These are phyloP conservation scores for Globisporangium echinulatum DNA, from an alignment of 352 stramenopile species.

Conservation along the genomic window DNA sequence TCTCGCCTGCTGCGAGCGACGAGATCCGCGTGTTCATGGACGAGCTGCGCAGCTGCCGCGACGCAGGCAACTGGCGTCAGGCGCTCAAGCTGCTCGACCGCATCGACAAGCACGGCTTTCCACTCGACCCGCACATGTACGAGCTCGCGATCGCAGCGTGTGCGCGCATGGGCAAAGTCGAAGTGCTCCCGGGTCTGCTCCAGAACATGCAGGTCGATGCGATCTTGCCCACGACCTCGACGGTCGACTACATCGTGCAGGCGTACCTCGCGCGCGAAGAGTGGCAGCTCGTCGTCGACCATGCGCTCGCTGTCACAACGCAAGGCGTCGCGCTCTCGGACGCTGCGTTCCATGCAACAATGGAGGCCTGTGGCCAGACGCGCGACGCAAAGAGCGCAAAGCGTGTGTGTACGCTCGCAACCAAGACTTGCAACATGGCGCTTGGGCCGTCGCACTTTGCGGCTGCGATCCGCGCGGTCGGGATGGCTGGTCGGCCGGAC, in stretches of 20 bases:
- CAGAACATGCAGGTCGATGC: conserved; percentile 76
- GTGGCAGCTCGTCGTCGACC: conserved; percentile 48
- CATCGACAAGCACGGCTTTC: conserved; percentile 48
- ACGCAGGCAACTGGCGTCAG: conserved; percentile 66
- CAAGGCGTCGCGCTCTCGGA: conserved; percentile 53
- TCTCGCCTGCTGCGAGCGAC: conserved; percentile 2
- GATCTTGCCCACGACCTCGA: conserved; percentile 52
- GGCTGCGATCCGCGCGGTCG: conserved; percentile 55
- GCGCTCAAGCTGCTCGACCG: conserved; percentile 69
- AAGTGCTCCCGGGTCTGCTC: conserved; percentile 63
- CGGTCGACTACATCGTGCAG: conserved; percentile 78
- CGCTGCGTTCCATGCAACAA: conserved; percentile 62
- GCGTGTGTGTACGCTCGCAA: conserved; percentile 41
- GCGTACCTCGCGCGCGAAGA: conserved; percentile 66
- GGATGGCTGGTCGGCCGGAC: conserved; percentile 51
- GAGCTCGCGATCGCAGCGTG: conserved; percentile 73
- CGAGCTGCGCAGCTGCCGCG: conserved; percentile 42
- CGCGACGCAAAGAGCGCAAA: conserved; percentile 40
- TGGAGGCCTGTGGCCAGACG: conserved; percentile 65
- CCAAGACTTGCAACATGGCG: conserved; percentile 14
- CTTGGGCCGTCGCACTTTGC: conserved; percentile 39
- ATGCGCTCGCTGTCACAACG: conserved; percentile 31
- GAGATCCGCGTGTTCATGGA: conserved; percentile 14
- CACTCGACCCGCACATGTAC: conserved; percentile 67
- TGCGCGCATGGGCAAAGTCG: conserved; percentile 74